phyloP scores from a whole-genome alignment of 805 yeast species.

The Saturnispora saitoi region DNA sequence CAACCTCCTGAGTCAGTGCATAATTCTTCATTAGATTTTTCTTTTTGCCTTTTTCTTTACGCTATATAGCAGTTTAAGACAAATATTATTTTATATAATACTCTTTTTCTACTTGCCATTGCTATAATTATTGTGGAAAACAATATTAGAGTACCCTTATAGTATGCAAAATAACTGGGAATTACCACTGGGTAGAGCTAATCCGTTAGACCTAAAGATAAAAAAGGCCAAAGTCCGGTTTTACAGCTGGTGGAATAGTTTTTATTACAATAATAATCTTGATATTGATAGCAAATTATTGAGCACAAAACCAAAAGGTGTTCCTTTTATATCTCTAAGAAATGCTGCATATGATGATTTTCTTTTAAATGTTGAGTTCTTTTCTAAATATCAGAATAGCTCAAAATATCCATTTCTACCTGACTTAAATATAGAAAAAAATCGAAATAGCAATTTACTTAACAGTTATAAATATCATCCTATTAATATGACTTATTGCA shows the following conservation, averaged over 20 bases:
- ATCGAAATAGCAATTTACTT: too few relatives aligned
- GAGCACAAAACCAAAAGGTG: slow-evolving; percentile 20
- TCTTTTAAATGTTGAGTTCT: slow-evolving; percentile 1
- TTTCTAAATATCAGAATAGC: background rate
- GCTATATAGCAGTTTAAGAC: too few relatives aligned
- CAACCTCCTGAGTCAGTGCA: too few relatives aligned
- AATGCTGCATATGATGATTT: slow-evolving; percentile 18
- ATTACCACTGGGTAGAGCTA: background rate
- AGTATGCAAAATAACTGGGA: background rate
- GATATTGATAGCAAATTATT: slow-evolving; percentile 18
- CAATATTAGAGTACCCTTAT: background rate
- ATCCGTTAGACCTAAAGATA: slow-evolving; percentile 1
- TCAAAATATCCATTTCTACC: too few relatives aligned
- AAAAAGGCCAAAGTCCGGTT: slow-evolving; percentile 18
- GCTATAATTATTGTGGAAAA: background rate
- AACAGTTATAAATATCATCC: too few relatives aligned
- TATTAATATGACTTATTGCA: background rate
- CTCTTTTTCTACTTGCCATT: background rate
- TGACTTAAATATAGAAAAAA: too few relatives aligned
- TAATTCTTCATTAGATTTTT: too few relatives aligned
- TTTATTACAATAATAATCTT: slow-evolving; percentile 17
- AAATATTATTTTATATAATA: background rate
- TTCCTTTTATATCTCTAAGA: slow-evolving; percentile 23
- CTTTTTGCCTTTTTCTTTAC: too few relatives aligned
- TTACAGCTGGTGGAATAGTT: slow-evolving; percentile 24